Percentiles rank a stretch among this genome's conserved stretches.
phyloP scores from a whole-genome alignment of 441 rosid genomes.

The Iberis amara region DNA sequence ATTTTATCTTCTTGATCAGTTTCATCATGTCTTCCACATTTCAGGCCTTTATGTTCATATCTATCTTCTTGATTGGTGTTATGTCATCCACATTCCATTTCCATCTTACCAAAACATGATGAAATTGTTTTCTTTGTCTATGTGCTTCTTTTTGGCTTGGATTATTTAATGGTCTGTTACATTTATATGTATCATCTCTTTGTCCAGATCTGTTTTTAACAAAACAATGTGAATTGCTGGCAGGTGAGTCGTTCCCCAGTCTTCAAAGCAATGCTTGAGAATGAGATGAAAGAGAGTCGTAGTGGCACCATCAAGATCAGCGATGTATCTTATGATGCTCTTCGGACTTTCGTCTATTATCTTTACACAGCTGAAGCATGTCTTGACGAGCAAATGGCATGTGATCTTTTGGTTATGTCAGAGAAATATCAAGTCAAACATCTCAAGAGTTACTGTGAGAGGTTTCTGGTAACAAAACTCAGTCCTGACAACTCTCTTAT shows the following conservation, averaged over 20 bases:
- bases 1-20: too few species aligned
- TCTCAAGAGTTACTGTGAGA: constrained; percentile 74
- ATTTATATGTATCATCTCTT: too few species aligned
- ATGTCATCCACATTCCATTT: neutral
- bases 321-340: constrained; percentile 64
- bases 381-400: constrained; percentile 75
- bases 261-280: constrained; percentile 79
- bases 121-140: neutral
- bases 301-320: constrained; percentile 83
- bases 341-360: constrained; percentile 55
- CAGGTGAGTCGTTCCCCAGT: constrained; percentile 80
- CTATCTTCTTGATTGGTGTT: neutral
- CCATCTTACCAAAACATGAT: neutral
- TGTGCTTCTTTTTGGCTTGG: constrained; percentile 8
- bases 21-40: too few species aligned
- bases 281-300: constrained; percentile 80
- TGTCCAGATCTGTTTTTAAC: neutral
- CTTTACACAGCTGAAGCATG: constrained; percentile 74
- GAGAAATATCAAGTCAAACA: constrained; percentile 80
- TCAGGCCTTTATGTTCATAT: too few species aligned
- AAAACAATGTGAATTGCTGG: constrained; percentile 4
- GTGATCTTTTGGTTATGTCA: constrained; percentile 73
- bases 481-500: constrained; percentile 69
- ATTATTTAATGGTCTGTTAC: neutral
- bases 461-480: constrained; percentile 64